A percentile compares a stretch with the other conserved stretches of the same genome.
phyloP scores from a whole-genome alignment of 306 rosid species.

The Citrullus colocynthis region DNA sequence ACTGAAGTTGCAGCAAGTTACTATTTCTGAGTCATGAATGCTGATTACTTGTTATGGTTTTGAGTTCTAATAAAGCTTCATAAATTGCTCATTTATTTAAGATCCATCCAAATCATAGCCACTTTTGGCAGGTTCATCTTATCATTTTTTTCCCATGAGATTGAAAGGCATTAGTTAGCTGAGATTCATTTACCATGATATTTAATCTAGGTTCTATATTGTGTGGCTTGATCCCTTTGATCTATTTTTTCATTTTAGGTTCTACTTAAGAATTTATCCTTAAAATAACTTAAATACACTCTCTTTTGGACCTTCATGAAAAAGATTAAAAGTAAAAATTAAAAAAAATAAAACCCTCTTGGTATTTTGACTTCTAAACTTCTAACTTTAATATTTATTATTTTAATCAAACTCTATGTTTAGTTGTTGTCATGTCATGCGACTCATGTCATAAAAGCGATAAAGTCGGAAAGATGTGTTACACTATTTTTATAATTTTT shows the following conservation, averaged over 20 bases:
- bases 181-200: background rate
- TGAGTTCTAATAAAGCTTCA: conserved; percentile 4
- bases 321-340: too few relatives aligned
- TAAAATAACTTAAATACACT: too few relatives aligned
- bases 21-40: background rate
- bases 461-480: background rate
- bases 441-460: background rate
- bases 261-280: background rate
- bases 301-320: too few relatives aligned
- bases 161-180: background rate
- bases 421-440: background rate
- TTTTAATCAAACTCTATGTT: background rate
- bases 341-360: too few relatives aligned
- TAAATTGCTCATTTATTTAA: background rate
- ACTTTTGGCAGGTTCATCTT: background rate
- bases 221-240: background rate
- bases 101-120: background rate
- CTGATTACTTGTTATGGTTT: background rate
- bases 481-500: too few relatives aligned
- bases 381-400: background rate
- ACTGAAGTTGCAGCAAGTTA: background rate
- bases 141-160: background rate
- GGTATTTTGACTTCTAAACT: background rate
- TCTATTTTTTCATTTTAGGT: background rate
- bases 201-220: background rate